Evolutionary conservation across 2,329 filamentous ascomycete genomes (phyloP).

Genomic region (Fusarium sublunatum): DNA sequence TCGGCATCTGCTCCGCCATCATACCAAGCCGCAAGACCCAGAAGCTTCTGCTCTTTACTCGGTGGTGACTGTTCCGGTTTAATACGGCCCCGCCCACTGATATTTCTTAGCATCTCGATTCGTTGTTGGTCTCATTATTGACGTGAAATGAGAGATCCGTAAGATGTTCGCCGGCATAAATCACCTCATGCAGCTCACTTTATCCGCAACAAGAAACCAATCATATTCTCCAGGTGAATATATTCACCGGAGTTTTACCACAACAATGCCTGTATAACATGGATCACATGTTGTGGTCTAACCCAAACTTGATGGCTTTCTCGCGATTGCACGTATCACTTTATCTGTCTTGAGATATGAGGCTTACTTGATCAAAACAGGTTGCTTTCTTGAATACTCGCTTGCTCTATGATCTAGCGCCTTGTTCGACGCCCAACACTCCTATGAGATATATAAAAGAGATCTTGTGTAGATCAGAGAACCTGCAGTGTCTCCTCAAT

Average conservation of each 20-base stretch:
- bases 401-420: not conserved
- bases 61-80: not conserved
- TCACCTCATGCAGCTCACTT: not conserved
- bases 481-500: constrained; percentile 38
- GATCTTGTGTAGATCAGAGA: not conserved
- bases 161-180: too few species aligned
- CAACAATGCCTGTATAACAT: not conserved
- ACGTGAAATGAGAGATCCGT: not conserved
- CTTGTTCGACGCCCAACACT: not conserved
- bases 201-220: not conserved
- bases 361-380: too few species aligned
- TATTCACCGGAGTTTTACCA: constrained; percentile 1
- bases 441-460: too few species aligned
- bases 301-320: too few species aligned
- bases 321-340: too few species aligned
- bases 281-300: too few species aligned
- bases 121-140: not conserved
- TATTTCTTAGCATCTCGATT: not conserved
- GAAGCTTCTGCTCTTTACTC: not conserved
- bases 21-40: not conserved
- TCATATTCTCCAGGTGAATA: not conserved
- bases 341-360: too few species aligned
- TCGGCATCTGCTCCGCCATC: not conserved
- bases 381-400: not conserved
- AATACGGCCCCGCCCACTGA: not conserved